Evolutionary conservation across 805 yeast species (phyloP).

Genomic region (Yarrowia deformans): DNA sequence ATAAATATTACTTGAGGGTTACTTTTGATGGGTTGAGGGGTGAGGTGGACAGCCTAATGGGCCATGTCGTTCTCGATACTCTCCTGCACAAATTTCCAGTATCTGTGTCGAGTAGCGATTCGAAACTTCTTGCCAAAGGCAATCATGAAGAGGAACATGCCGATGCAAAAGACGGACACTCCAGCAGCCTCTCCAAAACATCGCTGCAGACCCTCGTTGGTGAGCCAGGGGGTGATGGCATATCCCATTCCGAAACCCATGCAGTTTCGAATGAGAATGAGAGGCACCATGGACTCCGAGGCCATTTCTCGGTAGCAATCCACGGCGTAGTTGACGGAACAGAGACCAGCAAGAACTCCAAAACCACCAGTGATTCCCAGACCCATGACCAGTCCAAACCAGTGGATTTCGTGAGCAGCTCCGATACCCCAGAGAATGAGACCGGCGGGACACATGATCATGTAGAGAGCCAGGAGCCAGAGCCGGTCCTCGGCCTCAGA

Average conservation of each 20-base stretch:
- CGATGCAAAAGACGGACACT: constrained; percentile 17
- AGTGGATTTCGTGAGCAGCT: constrained; percentile 56
- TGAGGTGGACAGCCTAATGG: not conserved
- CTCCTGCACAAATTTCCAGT: constrained; percentile 38
- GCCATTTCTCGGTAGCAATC: constrained; percentile 57
- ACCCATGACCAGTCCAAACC: constrained; percentile 59
- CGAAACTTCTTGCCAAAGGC: constrained; percentile 53
- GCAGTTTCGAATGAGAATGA: constrained; percentile 57
- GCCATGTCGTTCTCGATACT: constrained; percentile 34
- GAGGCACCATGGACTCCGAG: constrained; percentile 57
- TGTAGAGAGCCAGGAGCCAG: constrained; percentile 55
- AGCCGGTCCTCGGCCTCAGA: constrained; percentile 61
- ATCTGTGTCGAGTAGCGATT: constrained; percentile 12
- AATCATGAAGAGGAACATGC: constrained; percentile 43
- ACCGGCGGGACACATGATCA: constrained; percentile 56
- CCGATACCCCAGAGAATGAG: constrained; percentile 63
- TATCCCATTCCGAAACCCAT: constrained; percentile 61
- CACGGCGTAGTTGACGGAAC: constrained; percentile 56
- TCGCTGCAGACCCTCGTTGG: constrained; percentile 56
- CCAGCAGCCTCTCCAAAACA: constrained; percentile 49
- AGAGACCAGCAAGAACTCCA: constrained; percentile 56
- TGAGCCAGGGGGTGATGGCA: constrained; percentile 60
- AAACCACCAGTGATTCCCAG: constrained; percentile 56
- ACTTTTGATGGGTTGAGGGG: constrained; percentile 9
- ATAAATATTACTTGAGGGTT: constrained; percentile 9